Conservation (phyloP, 208 protist species). For the Trypanosoma platydactyli region DNA sequence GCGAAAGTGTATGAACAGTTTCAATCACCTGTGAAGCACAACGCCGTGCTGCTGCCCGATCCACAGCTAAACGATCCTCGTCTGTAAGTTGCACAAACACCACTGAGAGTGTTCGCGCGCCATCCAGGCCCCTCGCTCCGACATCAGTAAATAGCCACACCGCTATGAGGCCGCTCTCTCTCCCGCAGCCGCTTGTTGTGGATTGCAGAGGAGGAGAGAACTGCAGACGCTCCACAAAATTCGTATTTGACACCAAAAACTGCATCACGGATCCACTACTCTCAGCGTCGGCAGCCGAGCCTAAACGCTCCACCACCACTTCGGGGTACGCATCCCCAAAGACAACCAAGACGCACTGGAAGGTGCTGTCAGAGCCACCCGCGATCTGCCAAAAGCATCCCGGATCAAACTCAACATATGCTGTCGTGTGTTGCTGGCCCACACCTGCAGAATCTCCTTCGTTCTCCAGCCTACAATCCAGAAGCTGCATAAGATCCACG, state of each 20-base stretch:
- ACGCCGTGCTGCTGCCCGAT: constrained; percentile 13
- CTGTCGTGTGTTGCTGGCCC: not conserved
- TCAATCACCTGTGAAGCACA: constrained; percentile 17
- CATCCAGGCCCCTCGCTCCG: not conserved
- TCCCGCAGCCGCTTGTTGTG: not conserved
- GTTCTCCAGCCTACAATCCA: not conserved
- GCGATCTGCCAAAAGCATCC: constrained; percentile 10
- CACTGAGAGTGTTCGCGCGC: constrained; percentile 13
- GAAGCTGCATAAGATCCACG: constrained; percentile 24
- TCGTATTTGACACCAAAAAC: constrained; percentile 10
- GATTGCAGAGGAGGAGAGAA: not conserved
- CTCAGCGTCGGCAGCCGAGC: not conserved
- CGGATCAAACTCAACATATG: constrained; percentile 14
- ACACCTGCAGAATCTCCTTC: not conserved
- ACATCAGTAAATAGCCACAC: constrained; percentile 26
- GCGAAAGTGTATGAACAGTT: constrained; percentile 8
- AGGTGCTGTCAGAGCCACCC: not conserved
- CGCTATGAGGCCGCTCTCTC: not conserved
- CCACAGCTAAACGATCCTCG: not conserved
- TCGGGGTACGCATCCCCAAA: constrained; percentile 10
- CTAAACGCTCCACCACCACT: not conserved
- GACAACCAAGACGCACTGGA: constrained; percentile 21
- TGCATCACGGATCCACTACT: constrained; percentile 11
- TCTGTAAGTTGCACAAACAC: constrained; percentile 21
- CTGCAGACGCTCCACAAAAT: constrained; percentile 10